These are phyloP conservation scores for Closterium sp. DNA, from an alignment of 139 green algal species.

Conservation along the genomic window DNA sequence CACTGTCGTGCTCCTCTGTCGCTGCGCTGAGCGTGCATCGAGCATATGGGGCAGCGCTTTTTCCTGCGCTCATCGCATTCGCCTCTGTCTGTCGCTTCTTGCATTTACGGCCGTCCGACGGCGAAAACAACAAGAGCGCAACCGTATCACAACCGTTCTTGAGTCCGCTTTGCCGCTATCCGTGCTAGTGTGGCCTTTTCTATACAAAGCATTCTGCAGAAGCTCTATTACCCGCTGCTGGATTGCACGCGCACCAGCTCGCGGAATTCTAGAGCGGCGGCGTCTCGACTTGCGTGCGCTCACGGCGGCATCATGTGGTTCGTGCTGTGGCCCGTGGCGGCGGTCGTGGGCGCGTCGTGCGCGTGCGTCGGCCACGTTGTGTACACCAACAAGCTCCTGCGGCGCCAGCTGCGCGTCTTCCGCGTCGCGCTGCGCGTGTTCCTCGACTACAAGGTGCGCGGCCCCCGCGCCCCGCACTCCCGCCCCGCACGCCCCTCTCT, in stretches of 20 bases:
- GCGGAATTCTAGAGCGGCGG: background rate
- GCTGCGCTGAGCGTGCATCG: too few relatives aligned
- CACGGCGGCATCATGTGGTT: background rate
- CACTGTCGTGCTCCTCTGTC: background rate
- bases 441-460: constrained; percentile 46
- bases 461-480: background rate
- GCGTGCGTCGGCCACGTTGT: background rate
- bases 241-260: background rate
- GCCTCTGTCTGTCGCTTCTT: background rate
- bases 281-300: background rate
- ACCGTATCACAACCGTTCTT: background rate
- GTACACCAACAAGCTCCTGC: constrained; percentile 1
- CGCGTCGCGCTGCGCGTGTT: constrained; percentile 35
- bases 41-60: too few relatives aligned
- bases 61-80: too few relatives aligned
- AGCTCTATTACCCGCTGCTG: background rate
- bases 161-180: background rate
- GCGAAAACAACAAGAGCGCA: too few relatives aligned
- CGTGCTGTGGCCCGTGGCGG: background rate
- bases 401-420: constrained; percentile 31
- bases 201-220: background rate
- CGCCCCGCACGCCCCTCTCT: background rate
- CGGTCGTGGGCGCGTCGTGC: background rate
- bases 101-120: background rate
- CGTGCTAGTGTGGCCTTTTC: background rate